Base-by-base conservation (phyloP, 352 stramenopile genomes). In the Pythium guiyangense region DNA sequence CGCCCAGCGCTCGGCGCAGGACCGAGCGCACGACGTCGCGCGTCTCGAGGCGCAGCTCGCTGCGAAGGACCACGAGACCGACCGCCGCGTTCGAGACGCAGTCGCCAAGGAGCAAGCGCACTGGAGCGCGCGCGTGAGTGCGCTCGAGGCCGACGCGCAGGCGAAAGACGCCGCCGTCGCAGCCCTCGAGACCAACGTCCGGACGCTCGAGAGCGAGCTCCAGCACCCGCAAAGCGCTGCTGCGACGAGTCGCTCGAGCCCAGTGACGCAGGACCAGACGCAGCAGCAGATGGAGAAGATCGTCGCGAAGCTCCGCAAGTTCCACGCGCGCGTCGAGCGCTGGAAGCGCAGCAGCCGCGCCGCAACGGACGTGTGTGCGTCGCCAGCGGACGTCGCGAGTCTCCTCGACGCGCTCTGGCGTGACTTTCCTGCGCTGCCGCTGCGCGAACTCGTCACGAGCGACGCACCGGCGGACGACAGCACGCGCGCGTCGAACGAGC, bases 1-100 rank as follows among this genome's bases (percentile, higher is more conserved):
- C 17, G 79, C 89, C 31, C 77, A 92, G 52, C 64, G 64, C 40
- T 89, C 86, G 52, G 82, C 64, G 27, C 77, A 88, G 56, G 70
- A 79, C 10, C 58, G 89, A 12, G 69, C 77, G 51, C 70, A 67
- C 11, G 66, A 71, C 52, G 26, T 88, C 9, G 64, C 78, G 31
- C 51, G 45, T 11, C 52, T 77, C 31, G 63, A 89, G 54, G 46
- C 64, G 3, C 71, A 76, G 46, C 53, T 85, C 15, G 31, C 60
- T 34, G 34, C 55, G 2, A 69, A 74, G 52, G 54, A 79, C 22
- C 60, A 45, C 3, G 54, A 79, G 2, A 29, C 59, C 9, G 63
- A 54, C 18, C 64, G 26, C 68, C 70, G 18, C 68, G 81, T 1
- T 50, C 65, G 10, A 55, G 60, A 14, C 51, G 31, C 11, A 52